These are phyloP conservation scores for Syzygium aqueum DNA, from an alignment of 345 rosid species.

Conservation along the genomic window DNA sequence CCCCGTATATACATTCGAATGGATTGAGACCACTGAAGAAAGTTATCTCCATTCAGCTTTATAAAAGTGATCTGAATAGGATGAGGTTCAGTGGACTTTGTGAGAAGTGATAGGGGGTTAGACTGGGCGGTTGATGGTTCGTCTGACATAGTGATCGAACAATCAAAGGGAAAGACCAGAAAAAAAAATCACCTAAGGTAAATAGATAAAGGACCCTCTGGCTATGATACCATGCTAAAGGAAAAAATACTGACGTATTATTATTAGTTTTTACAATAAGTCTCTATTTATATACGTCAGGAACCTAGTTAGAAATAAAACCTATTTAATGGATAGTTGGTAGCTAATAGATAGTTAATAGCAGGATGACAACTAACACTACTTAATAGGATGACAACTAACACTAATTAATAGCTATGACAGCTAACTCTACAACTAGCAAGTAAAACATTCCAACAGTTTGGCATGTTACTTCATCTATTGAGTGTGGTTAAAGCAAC, in stretches of 20 bases:
- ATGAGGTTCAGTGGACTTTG: not conserved
- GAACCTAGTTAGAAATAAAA: too few relatives aligned
- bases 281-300: too few relatives aligned
- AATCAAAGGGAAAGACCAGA: not conserved
- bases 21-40: not conserved
- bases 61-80: not conserved
- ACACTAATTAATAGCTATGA: too few relatives aligned
- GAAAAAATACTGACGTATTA: too few relatives aligned
- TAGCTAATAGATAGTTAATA: too few relatives aligned
- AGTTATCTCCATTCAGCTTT: not conserved
- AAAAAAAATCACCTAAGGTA: not conserved
- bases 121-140: not conserved
- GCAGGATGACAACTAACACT: too few relatives aligned
- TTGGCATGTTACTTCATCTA: not conserved
- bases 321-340: too few relatives aligned
- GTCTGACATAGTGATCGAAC: rapidly evolving
- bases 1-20: not conserved
- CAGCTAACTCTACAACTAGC: too few relatives aligned
- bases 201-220: not conserved
- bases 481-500: not conserved
- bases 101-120: not conserved
- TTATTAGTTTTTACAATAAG: too few relatives aligned
- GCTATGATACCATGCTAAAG: not conserved
- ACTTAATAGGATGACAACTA: too few relatives aligned
- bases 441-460: too few relatives aligned